These are phyloP conservation scores for Stylosanthes scabra DNA, from an alignment of 331 rosid species.

Conservation along the genomic window DNA sequence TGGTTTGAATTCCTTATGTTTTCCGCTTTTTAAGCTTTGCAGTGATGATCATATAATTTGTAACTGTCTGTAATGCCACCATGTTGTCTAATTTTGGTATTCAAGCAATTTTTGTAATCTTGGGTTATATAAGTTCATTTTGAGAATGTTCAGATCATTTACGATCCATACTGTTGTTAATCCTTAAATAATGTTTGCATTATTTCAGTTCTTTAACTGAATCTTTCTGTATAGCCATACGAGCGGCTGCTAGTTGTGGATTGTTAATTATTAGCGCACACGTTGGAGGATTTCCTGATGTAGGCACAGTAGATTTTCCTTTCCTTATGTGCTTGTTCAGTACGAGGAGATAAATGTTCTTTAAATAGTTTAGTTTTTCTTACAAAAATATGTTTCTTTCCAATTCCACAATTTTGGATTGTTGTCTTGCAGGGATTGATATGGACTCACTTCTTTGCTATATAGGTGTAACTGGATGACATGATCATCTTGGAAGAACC, in stretches of 20 bases:
- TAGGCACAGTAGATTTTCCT: slow-evolving; percentile 35
- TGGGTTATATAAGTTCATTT: slow-evolving; percentile 1
- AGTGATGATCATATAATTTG: slow-evolving; percentile 1
- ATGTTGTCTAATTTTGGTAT: slow-evolving; percentile 17
- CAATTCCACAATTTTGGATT: slow-evolving; percentile 3
- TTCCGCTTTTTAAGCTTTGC: slow-evolving; percentile 6
- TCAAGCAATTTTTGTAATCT: slow-evolving; percentile 4
- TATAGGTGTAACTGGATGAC: slow-evolving; percentile 91
- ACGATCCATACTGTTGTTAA: neutral
- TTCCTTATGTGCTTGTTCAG: slow-evolving; percentile 15
- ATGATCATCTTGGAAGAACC: slow-evolving; percentile 92
- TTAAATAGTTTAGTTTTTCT: slow-evolving; percentile 20
- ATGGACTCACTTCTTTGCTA: slow-evolving; percentile 35
- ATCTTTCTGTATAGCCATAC: slow-evolving; percentile 97
- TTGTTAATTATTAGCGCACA: slow-evolving; percentile 91
- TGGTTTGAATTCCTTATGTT: slow-evolving; percentile 28
- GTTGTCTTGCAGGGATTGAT: slow-evolving; percentile 30
- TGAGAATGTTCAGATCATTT: slow-evolving; percentile 1
- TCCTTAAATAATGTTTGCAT: slow-evolving; percentile 25
- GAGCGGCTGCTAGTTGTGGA: slow-evolving; percentile 98
- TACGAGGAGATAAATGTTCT: neutral
- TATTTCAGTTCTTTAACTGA: slow-evolving; percentile 88
- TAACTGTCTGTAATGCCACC: neutral
- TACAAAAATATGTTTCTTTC: neutral
- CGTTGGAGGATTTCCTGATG: slow-evolving; percentile 98